phyloP scores from a whole-genome alignment of 2,329 filamentous ascomycete species.

The Cercospora zeae-maydis region DNA sequence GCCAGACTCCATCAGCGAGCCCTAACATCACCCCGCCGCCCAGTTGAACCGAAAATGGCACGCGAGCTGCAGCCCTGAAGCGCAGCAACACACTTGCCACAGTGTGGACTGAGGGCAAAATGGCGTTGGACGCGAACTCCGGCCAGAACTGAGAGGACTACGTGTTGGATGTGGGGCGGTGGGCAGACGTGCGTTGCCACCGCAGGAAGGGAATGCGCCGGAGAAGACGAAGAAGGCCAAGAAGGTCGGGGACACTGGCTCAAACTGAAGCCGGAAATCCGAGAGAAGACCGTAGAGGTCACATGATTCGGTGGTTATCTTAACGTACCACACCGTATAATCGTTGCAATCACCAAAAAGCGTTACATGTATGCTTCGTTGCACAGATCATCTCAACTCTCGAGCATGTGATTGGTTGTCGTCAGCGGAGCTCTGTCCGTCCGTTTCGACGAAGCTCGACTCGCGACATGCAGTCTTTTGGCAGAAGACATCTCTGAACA shows the following conservation, averaged over 20 bases:
- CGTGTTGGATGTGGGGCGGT: not conserved
- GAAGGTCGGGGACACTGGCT: not conserved
- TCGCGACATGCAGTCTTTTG: not conserved
- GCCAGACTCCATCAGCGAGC: not conserved
- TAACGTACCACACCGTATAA: not conserved
- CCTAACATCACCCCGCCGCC: not conserved
- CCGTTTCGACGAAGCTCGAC: not conserved
- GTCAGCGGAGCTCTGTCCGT: not conserved
- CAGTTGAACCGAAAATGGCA: not conserved
- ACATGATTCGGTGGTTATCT: not conserved
- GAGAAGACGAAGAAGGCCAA: not conserved
- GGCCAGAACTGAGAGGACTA: not conserved
- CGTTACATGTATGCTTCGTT: not conserved
- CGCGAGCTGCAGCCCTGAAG: not conserved
- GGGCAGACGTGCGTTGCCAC: not conserved
- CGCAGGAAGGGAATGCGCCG: not conserved
- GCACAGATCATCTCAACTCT: not conserved
- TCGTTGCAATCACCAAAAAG: not conserved
- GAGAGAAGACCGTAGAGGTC: not conserved
- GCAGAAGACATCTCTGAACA: not conserved
- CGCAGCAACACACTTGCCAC: too few species aligned
- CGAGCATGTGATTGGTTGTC: not conserved
- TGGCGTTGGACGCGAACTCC: not conserved
- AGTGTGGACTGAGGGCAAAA: not conserved
- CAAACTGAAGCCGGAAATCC: not conserved